phyloP scores from a whole-genome alignment of 2,329 filamentous ascomycete genomes.

The Hypocrella siamensis region DNA sequence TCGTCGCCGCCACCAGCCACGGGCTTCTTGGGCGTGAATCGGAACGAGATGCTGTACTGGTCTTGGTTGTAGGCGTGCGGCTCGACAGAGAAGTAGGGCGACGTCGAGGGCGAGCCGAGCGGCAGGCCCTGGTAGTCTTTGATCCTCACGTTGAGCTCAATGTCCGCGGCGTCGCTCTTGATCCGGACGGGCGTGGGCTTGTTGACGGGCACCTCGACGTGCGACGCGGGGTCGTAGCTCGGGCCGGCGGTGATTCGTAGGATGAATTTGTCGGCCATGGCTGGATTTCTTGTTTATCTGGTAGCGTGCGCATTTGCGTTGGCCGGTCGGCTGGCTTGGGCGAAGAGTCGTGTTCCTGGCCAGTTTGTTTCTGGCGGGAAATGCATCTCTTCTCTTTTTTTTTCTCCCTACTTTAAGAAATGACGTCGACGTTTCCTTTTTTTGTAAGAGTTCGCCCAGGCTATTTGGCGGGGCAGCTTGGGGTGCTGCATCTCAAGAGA shows the following conservation, averaged over 20 bases:
- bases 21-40: conserved; percentile 51
- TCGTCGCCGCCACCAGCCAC: conserved; percentile 6
- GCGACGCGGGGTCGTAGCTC: conserved; percentile 56
- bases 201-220: conserved; percentile 65
- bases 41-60: conserved; percentile 72
- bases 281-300: too few relatives aligned
- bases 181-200: conserved; percentile 45
- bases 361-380: too few relatives aligned
- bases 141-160: conserved; percentile 61
- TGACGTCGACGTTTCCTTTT: too few relatives aligned
- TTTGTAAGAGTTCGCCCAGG: too few relatives aligned
- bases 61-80: conserved; percentile 52
- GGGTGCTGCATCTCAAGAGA: too few relatives aligned
- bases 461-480: too few relatives aligned
- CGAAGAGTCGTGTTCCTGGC: too few relatives aligned
- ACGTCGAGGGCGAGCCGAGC: conserved; percentile 47
- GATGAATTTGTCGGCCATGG: conserved; percentile 57
- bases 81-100: conserved; percentile 60
- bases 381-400: too few relatives aligned
- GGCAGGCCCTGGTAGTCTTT: conserved; percentile 57
- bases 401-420: too few relatives aligned
- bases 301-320: too few relatives aligned
- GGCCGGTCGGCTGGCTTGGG: too few relatives aligned
- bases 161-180: conserved; percentile 44
- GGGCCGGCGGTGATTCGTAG: conserved; percentile 71